Percentiles rank a stretch among this genome's conserved stretches.
These are phyloP conservation scores for Exophiala xenobiotica DNA, from an alignment of 2,329 filamentous ascomycete genomes.

Conservation along the genomic window DNA sequence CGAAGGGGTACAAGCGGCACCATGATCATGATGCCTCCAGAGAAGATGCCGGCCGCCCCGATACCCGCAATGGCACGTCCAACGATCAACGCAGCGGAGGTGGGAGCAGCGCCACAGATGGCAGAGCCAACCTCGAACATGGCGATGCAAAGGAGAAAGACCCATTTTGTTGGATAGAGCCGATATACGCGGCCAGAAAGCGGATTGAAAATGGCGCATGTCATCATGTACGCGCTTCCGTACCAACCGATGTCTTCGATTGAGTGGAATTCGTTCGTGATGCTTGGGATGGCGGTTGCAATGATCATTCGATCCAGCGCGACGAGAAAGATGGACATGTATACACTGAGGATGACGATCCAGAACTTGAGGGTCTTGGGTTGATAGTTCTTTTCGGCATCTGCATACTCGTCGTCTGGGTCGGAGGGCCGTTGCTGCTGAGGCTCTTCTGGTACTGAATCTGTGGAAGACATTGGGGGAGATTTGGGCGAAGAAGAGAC, in stretches of 20 bases:
- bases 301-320: conserved; percentile 35
- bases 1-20: conserved; percentile 40
- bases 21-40: conserved; percentile 40
- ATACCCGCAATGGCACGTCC: conserved; percentile 44
- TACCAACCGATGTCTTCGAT: conserved; percentile 51
- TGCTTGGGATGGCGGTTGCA: conserved; percentile 49
- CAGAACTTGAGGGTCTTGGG: conserved; percentile 18
- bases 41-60: conserved; percentile 40
- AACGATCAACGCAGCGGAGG: conserved; percentile 39
- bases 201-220: conserved; percentile 43
- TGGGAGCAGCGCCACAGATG: conserved; percentile 41
- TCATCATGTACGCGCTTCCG: conserved; percentile 46
- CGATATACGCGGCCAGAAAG: conserved; percentile 46
- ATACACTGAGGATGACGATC: conserved; percentile 7
- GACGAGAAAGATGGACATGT: conserved; percentile 1
- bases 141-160: conserved; percentile 39
- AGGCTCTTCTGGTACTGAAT: background rate
- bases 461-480: background rate
- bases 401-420: conserved; percentile 16
- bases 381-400: conserved; percentile 20
- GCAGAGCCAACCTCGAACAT: conserved; percentile 45
- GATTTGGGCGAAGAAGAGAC: no score
- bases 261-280: conserved; percentile 49
- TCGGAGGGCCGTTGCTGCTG: background rate
- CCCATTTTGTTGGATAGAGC: conserved; percentile 45